Evolutionary conservation across 306 rosid genomes (phyloP).

Genomic region (Prunus armeniaca): DNA sequence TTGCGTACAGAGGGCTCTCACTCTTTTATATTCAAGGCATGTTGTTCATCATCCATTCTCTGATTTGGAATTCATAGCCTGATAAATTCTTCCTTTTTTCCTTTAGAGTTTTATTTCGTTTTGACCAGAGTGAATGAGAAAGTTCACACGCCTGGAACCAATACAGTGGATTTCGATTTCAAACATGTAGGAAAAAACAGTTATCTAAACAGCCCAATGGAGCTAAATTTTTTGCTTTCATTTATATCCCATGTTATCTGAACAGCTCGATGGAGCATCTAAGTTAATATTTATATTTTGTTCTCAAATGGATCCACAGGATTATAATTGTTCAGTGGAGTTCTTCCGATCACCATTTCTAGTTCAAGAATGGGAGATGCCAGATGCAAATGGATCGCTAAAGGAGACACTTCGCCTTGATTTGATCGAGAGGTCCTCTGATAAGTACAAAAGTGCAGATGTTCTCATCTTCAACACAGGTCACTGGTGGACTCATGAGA

Average conservation of each 20-base stretch:
- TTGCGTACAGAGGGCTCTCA: slow-evolving; percentile 18
- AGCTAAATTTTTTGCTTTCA: background rate
- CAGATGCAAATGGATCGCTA: slow-evolving; percentile 7
- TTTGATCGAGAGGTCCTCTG: slow-evolving; percentile 18
- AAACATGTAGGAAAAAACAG: background rate
- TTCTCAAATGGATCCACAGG: slow-evolving; percentile 14
- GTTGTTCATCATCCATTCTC: slow-evolving; percentile 9
- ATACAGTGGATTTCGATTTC: background rate
- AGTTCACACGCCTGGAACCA: background rate
- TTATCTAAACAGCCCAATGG: background rate
- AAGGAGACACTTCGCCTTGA: slow-evolving; percentile 25
- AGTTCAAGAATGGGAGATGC: slow-evolving; percentile 29
- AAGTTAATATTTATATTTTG: background rate
- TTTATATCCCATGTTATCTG: background rate
- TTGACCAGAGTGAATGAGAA: background rate
- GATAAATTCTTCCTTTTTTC: background rate
- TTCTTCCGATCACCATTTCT: slow-evolving; percentile 26
- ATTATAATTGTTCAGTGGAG: slow-evolving; percentile 25
- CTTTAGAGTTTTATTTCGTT: background rate
- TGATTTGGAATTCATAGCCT: background rate
- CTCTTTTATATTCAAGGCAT: slow-evolving; percentile 19
- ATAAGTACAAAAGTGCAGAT: slow-evolving; percentile 22
- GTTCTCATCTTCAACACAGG: slow-evolving; percentile 28
- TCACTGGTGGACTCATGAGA: slow-evolving; percentile 32
- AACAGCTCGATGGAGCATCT: background rate